Base-by-base conservation (phyloP, 306 rosid species). In the Cyamopsis tetragonoloba region DNA sequence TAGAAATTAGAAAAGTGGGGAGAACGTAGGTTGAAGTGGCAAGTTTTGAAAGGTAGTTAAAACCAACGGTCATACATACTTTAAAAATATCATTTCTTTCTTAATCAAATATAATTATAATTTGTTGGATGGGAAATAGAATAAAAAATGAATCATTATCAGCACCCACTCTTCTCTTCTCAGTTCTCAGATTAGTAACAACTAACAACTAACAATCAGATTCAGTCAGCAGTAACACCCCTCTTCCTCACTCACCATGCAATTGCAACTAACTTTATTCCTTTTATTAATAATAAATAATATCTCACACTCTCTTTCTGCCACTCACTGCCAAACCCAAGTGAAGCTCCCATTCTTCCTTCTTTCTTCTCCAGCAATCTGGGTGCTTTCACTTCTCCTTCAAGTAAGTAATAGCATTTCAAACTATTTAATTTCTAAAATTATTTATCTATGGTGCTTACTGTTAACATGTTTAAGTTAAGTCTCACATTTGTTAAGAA, bases 141-240 rank as follows among this genome's bases (percentile, higher is more conserved):
- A n/a, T n/a, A n/a, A n/a, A n/a, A n/a, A n/a, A n/a, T n/a, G n/a
- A n/a, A n/a, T n/a, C n/a, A n/a, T n/a, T n/a, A n/a, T n/a, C n/a
- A n/a, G n/a, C 75, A 78, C 27, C 81, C 35, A 66, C 61, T 76
- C 77, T 54, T 66, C 71, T 1, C 5, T 22, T 2, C 2, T 55
- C 9, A 23, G 30, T 54, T 66, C 71, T 1, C 5, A 28, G 4
- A 3, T 55, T 12, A 23, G 30, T 76, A 88, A 77, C 91, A 32
- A 3, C 59, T 12, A 23, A 24, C 74, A 88, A 77, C 91, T 27
- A 83, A 71, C 86, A 26, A 81, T 88, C 95, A 83, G 60, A 39
- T 8, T 78, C 56, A n/a, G n/a, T n/a, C n/a, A n/a, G n/a, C n/a
- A n/a, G n/a, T n/a, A n/a, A n/a, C n/a, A n/a, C n/a, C n/a, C n/a